Base-by-base conservation (phyloP, 129 eudicot genomes). In the Sambucus nigra region DNA sequence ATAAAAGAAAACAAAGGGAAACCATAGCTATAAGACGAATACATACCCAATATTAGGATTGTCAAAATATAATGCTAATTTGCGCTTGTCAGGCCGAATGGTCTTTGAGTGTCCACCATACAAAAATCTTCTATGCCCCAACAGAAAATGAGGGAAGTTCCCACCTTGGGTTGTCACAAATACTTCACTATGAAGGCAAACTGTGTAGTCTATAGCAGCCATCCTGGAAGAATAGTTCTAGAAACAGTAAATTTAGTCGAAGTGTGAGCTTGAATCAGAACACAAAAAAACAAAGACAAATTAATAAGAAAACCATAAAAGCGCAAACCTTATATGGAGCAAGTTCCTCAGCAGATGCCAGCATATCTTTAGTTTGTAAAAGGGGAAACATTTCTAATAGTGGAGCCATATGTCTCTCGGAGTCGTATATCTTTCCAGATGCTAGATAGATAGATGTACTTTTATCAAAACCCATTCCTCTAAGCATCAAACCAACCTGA, bases 191-290 rank as follows among this genome's bases (percentile, higher is more conserved):
- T 91, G 95, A 53, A 91, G 95, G 73, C 99, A 91, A 3, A 91
- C 99, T 0, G 99, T 91, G 81, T 91, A 91, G 68, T 91, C 99
- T 72, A 86, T 76, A 16, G 99, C 99, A 67, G 99, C 99, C 99
- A 91, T 86, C 80, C 99, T 76, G 61, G 99, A 91, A 55, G 99
- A 91, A 50, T 69, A 91, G 65, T 86, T 85, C 99, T 91, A 77
- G 18, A 72, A 69, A 51, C 73, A 59, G 50, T 3, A 61, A 47
- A 65, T 38, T 13, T n/a, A n/a, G 59, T 71, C 58, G 46, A 64
- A 39, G 38, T 26, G 47, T 42, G 25, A n/a, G 16, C 25, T 25
- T n/a, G n/a, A n/a, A n/a, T n/a, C n/a, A n/a, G n/a, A n/a, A n/a
- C n/a, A n/a, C n/a, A n/a, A n/a, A n/a, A n/a, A n/a, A n/a, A n/a